phyloP scores from a whole-genome alignment of 495 filamentous ascomycete genomes.

The Tuber microsphaerosporum region DNA sequence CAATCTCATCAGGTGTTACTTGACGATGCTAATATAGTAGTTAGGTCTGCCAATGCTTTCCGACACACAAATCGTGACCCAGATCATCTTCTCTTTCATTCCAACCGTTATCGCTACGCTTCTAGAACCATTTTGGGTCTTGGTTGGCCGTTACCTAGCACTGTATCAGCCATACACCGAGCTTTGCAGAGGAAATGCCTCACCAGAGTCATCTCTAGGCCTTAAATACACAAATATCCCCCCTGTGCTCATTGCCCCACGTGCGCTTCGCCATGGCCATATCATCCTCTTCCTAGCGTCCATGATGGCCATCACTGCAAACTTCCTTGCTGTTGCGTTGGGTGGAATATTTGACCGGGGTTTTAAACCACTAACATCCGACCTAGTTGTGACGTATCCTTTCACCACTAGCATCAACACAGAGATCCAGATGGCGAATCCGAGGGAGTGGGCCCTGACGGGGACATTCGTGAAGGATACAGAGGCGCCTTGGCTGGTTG shows the following conservation, averaged over 20 bases:
- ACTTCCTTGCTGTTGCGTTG: slow-evolving; percentile 25
- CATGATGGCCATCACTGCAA: slow-evolving; percentile 15
- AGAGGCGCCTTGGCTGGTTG: too few relatives aligned
- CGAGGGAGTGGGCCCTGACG: too few relatives aligned
- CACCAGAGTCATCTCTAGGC: too few relatives aligned
- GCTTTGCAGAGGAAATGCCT: neutral
- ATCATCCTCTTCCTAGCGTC: too few relatives aligned
- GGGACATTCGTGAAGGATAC: neutral
- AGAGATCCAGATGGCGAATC: neutral
- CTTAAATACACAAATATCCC: too few relatives aligned
- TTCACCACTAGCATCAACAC: neutral
- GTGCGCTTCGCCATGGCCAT: too few relatives aligned
- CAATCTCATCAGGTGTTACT: neutral
- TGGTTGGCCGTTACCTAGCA: slow-evolving; percentile 46
- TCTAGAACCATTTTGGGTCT: slow-evolving; percentile 47
- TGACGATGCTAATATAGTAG: neutral
- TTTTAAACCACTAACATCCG: neutral
- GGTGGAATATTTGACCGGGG: slow-evolving; percentile 41
- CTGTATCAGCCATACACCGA: slow-evolving; percentile 46
- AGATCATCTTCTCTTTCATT: too few relatives aligned
- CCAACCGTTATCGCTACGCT: slow-evolving; percentile 47
- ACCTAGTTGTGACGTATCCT: neutral
- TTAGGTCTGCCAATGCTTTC: too few relatives aligned
- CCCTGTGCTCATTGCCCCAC: too few relatives aligned
- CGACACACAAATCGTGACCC: too few relatives aligned